phyloP scores from a whole-genome alignment of 148 eudicot genomes.

The Rhododendron mucronatum region DNA sequence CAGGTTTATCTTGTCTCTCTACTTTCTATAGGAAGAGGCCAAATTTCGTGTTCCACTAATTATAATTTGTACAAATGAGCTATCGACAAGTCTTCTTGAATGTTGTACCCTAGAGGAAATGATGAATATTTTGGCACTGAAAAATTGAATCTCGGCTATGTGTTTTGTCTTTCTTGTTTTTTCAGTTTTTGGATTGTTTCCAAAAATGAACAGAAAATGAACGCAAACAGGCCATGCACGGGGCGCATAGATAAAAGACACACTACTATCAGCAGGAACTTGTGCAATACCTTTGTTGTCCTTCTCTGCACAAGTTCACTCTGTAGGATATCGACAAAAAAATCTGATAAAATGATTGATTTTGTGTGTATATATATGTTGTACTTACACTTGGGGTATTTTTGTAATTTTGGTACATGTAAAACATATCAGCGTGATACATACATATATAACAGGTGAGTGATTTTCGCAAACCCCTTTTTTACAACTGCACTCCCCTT shows the following conservation, averaged over 20 bases:
- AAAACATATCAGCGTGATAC: too few species aligned
- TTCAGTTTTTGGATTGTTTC: neutral
- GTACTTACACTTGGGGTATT: too few species aligned
- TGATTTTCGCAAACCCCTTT: too few species aligned
- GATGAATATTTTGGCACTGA: neutral
- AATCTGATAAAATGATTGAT: neutral
- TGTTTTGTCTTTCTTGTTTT: neutral
- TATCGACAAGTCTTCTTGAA: neutral
- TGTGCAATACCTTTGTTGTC: neutral
- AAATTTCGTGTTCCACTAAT: neutral
- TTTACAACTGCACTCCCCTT: too few species aligned
- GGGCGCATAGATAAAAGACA: neutral
- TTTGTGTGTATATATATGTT: neutral
- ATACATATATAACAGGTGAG: too few species aligned
- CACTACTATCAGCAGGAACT: neutral
- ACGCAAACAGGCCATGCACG: neutral
- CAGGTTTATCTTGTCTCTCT: slow-evolving; percentile 2
- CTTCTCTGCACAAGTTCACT: neutral
- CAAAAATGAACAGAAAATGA: neutral
- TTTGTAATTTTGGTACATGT: neutral
- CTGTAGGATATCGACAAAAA: neutral
- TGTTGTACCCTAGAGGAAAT: neutral
- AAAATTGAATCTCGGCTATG: neutral
- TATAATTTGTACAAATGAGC: neutral
- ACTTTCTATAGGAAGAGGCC: neutral